Evolutionary conservation across 139 green algal genomes (phyloP), one percentile per base, ranked within the genome.

Genomic region (Chlorella sorokiniana): DNA sequence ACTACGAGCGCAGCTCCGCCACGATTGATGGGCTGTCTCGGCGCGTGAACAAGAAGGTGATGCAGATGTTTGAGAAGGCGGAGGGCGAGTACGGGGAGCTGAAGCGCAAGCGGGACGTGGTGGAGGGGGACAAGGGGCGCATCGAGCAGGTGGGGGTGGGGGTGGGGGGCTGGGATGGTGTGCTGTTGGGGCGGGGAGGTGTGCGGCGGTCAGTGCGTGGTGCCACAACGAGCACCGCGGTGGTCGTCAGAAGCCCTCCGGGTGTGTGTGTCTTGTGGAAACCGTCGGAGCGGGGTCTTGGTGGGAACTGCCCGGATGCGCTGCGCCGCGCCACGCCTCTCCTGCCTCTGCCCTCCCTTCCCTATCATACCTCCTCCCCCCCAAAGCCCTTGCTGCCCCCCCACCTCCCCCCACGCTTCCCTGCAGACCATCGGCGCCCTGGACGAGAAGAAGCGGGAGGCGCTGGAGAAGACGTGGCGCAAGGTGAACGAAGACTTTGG

Each of bases 401-500:
- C n/a, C 29, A 44, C 44, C 41, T 29, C 16, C 18, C 38, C 20
- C 33, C 22, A 20, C 33, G 65, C 33, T 35, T 2, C 20, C 48
- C 48, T 48, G 51, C 73, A 79, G 73, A 79, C 73, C 37, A 79
- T 79, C 40, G 73, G 73, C 37, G 91, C 99, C 88, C 90, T 99
- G 78, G 97, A 99, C 70, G 91, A 97, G 74, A 98, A 99, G 91
- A 99, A 98, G 89, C 86, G 88, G 18, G 86, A 92, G 72, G 91
- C 93, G 22, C 89, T 99, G 77, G 79, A 94, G 67, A 83, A 90
- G 54, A 98, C 95, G 18, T 99, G 97, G 97, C 52, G 86, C 40
- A 96, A 98, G 89, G 94, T 97, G 37, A 94, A 94, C 85, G 81
- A 72, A n/a, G 92, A 97, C 89, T 98, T 99, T 86, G 94, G 95